A percentile compares a stretch with the other conserved stretches of the same genome.
Evolutionary conservation across 2,329 filamentous ascomycete species (phyloP).

Genomic region (Penicillium sclerotiorum): DNA sequence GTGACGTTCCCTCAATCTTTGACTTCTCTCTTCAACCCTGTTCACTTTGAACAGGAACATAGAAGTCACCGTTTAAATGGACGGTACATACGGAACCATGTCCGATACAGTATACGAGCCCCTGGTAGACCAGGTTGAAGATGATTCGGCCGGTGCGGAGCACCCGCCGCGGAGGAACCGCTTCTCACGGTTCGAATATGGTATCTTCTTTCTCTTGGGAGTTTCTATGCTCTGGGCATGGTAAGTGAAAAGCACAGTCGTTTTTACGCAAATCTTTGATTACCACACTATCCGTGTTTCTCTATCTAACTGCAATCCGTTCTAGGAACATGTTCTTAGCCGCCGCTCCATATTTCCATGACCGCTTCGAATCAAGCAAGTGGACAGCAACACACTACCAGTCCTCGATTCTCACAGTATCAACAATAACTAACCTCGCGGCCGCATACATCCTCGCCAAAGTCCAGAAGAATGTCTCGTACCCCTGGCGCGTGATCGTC

Average conservation of each 20-base stretch:
- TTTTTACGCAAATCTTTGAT: not conserved
- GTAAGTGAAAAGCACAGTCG: slow-evolving; percentile 54
- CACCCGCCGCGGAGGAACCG: slow-evolving; percentile 16
- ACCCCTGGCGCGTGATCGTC: slow-evolving; percentile 79
- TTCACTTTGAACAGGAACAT: not conserved
- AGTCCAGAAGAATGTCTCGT: slow-evolving; percentile 79
- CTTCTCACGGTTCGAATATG: slow-evolving; percentile 87
- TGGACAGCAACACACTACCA: slow-evolving; percentile 84
- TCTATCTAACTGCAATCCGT: not conserved
- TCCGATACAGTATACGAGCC: slow-evolving; percentile 36
- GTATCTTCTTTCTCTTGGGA: slow-evolving; percentile 80
- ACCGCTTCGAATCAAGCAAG: slow-evolving; percentile 70
- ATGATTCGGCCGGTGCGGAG: slow-evolving; percentile 34
- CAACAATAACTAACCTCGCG: slow-evolving; percentile 77
- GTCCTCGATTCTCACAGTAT: slow-evolving; percentile 82
- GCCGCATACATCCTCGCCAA: slow-evolving; percentile 77
- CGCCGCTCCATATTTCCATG: slow-evolving; percentile 88
- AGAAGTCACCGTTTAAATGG: not conserved
- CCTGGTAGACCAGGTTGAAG: slow-evolving; percentile 30
- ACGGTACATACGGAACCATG: slow-evolving; percentile 28
- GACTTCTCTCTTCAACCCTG: not conserved
- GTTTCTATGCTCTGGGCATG: slow-evolving; percentile 97
- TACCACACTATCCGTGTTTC: not conserved
- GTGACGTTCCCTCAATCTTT: not conserved
- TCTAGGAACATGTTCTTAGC: slow-evolving; percentile 94